Evolutionary conservation across 2,329 filamentous ascomycete genomes (phyloP), one percentile per base, ranked within the genome.

Genomic region (Fulvia fulva): DNA sequence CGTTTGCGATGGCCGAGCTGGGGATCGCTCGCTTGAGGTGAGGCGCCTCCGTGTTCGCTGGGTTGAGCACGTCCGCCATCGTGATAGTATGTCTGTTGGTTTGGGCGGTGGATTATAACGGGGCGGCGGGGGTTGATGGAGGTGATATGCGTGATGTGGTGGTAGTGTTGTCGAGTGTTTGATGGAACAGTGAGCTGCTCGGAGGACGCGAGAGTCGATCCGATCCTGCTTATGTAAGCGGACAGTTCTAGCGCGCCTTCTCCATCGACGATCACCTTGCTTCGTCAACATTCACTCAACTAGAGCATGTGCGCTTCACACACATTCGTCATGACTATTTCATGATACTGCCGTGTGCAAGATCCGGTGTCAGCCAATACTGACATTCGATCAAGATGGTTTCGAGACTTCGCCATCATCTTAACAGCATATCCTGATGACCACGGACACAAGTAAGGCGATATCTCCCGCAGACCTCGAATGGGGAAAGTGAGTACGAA

Each of bases 61-160:
- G 86, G 78, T 84, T 91, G 78, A 96, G 91, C 73, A 96, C 86
- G 70, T 88, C 83, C 76, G 87, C 92, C 93, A 97, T 97, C 68
- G 41, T 69, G 64, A 51, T 22, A 51, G 28, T 11, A 14, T 22
- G 7, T 53, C 21, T 19, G 21, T 41, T 14, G 25, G 8, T 26
- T 21, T 53, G 9, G 23, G 28, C 30, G 11, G 28, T 11, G 23
- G 12, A 14, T 12, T 22, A 22, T 37, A 12, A 9, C 1, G 16
- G 25, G 30, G 11, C 26, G 51, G 16, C 16, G 19, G 28, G 21
- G 28, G 28, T 23, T 57, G 12, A 25, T n/a, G 23, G 21, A 53
- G 55, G 22, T 53, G 55, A 28, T 57, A 51, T 41, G 21, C 14
- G 51, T 19, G 51, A 53, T 53, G 34, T 41, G 34, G 34, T 25